Evolutionary conservation across 331 rosid species (phyloP).

Genomic region (Malus hybrid): DNA sequence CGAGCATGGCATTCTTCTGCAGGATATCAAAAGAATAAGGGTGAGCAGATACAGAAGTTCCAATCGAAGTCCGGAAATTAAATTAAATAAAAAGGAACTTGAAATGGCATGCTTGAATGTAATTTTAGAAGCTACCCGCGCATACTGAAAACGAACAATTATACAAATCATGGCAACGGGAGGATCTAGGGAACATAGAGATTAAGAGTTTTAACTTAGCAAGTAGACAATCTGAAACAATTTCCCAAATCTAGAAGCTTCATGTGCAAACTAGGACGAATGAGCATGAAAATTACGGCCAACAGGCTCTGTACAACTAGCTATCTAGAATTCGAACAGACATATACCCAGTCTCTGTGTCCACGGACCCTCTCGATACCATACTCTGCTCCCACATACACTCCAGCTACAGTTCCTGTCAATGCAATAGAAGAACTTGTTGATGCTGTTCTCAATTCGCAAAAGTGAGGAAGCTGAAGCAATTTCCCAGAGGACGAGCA

Average conservation of each 20-base stretch:
- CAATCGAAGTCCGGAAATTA: background rate
- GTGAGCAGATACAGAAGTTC: background rate
- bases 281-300: background rate
- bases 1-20: conserved; percentile 92
- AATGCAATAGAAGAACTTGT: background rate
- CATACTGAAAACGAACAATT: background rate
- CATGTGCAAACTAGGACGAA: background rate
- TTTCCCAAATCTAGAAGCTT: background rate
- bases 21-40: conserved; percentile 12
- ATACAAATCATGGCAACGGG: background rate
- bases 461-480: background rate
- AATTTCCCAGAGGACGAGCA: background rate
- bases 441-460: background rate
- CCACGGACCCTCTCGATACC: conserved; percentile 71
- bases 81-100: background rate
- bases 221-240: background rate
- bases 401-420: conserved; percentile 74
- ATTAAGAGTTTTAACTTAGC: background rate
- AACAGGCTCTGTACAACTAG: background rate
- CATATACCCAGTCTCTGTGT: conserved; percentile 81
- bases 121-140: background rate
- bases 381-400: conserved; percentile 78
- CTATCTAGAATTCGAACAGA: background rate
- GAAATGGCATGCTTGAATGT: background rate
- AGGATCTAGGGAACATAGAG: background rate